Evolutionary conservation across 495 filamentous ascomycete species (phyloP).

Genomic region (Trichoderma virens): DNA sequence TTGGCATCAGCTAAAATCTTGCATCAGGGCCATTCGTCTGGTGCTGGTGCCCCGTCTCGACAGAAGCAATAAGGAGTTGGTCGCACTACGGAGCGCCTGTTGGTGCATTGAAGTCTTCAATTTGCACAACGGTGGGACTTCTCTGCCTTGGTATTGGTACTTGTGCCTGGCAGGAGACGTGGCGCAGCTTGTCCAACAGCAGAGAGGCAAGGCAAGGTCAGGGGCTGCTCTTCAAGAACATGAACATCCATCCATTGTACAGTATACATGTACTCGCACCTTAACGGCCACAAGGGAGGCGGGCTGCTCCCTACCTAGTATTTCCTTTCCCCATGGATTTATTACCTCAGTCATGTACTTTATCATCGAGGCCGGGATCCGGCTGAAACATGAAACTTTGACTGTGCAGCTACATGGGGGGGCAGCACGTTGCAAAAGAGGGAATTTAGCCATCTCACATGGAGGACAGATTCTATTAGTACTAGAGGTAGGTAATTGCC

Average conservation of each 20-base stretch:
- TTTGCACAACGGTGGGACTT: neutral
- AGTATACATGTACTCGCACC: neutral
- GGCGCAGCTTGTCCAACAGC: constrained; percentile 4
- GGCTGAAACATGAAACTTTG: neutral
- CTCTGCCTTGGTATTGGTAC: too few species aligned
- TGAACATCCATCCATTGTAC: too few species aligned
- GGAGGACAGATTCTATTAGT: too few species aligned
- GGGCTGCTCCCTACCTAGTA: neutral
- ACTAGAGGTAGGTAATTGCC: too few species aligned
- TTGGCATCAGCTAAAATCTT: neutral
- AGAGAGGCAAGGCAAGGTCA: neutral
- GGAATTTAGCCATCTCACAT: neutral
- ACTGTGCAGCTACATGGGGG: neutral
- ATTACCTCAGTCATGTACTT: too few species aligned
- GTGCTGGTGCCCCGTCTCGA: too few species aligned
- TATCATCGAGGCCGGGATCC: neutral
- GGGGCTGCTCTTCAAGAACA: neutral
- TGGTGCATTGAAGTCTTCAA: neutral
- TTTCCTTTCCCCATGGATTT: neutral
- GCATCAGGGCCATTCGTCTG: too few species aligned
- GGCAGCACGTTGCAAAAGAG: neutral
- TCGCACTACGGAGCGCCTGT: neutral
- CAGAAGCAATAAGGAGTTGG: neutral
- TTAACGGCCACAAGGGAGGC: neutral
- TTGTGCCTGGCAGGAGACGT: neutral